Base-by-base conservation (phyloP, 306 rosid genomes). In the Rosa multiflora region DNA sequence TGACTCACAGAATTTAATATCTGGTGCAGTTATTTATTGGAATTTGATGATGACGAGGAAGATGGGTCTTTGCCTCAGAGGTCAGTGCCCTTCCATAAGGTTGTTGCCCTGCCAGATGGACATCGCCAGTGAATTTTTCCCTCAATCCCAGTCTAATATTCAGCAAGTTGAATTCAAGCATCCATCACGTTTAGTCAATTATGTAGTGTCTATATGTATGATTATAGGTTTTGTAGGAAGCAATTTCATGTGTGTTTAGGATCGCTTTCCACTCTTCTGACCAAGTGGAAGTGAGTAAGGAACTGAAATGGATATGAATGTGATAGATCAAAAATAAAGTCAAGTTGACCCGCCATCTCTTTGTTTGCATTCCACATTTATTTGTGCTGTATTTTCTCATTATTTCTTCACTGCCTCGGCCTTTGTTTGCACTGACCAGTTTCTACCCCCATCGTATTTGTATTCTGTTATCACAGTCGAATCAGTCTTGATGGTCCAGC, bases 41-140 rank as follows among this genome's bases (percentile, higher is more conserved):
- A 96, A 86, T 96, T 96, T 71, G 99, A 96, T 11, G 99, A 96
- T 47, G 99, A 96, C n/a, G 98, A 91, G 77, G 99, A 96, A 90
- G 97, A 96, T 58, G 99, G 99, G 47, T 86, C 98, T 15, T 77
- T 96, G 82, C 99, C 99, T 51, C 91, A 96, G 83, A 91, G 99
- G 88, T 83, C 84, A 11, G 98, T 93, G 44, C 94, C 99, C 59
- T 96, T 93, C 88, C 92, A 93, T 85, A 93, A 84, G 73, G 98
- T 95, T 83, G 99, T 95, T 78, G 79, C 94, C 56, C 83, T 95
- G 80, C 99, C 98, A 46, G 99, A 91, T 71, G 99, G 98, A 63
- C 99, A 90, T 78, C 96, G 99, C 67, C 98, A 93, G 88, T 95
- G 81, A 93, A 21, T 29, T 63, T 5, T 12, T 37, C 18, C 62